A percentile compares a stretch with the other conserved stretches of the same genome.
Evolutionary conservation across 176 grass and related monocot species (phyloP).

Genomic region (Carex kokanica): DNA sequence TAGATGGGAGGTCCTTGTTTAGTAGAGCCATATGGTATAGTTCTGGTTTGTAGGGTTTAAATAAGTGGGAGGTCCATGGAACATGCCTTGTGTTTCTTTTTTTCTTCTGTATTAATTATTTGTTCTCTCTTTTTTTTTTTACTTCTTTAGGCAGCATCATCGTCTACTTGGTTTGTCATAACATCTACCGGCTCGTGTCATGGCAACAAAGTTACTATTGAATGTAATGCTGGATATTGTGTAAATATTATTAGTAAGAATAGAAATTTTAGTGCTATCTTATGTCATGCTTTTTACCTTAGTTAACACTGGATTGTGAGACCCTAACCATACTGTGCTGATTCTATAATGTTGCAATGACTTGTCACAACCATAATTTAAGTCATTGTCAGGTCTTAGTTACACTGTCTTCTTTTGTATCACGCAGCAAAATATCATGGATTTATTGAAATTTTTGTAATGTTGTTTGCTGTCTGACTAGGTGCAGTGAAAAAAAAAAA

Average conservation of each 20-base stretch:
- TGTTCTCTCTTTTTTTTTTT: neutral
- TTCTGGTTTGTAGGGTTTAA: neutral
- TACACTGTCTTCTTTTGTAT: neutral
- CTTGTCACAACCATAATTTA: neutral
- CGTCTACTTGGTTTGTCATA: neutral
- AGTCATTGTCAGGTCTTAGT: neutral
- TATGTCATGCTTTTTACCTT: neutral
- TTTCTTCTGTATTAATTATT: neutral
- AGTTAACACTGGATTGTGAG: constrained; percentile 5
- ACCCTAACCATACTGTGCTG: neutral
- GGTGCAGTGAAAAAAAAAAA: neutral
- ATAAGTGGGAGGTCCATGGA: neutral
- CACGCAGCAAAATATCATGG: neutral
- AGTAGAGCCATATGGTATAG: neutral
- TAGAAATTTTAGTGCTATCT: neutral
- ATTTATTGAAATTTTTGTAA: neutral
- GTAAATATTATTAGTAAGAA: constrained; percentile 11
- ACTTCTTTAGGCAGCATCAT: neutral
- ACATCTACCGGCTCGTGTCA: neutral
- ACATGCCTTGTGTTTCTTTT: neutral
- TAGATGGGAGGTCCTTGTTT: no score
- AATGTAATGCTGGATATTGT: constrained; percentile 11
- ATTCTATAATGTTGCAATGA: neutral
- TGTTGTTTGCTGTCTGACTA: no score
- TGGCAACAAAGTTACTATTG: neutral